Percentiles rank a stretch among this genome's conserved stretches.
Conservation (phyloP, 2,329 filamentous ascomycete species). For the Furcasterigmium furcatum region DNA sequence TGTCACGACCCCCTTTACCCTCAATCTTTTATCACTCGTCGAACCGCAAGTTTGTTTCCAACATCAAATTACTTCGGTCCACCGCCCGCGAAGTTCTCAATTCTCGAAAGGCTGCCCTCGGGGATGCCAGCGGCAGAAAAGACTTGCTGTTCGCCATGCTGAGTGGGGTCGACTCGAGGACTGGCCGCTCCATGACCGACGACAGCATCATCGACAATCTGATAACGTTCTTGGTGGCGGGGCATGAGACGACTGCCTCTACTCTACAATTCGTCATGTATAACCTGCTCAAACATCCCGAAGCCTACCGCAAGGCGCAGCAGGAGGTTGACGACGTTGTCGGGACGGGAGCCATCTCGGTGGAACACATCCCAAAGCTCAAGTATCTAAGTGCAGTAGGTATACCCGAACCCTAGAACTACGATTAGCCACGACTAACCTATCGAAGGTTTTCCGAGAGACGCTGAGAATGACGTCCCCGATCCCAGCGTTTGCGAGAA, state of each 20-base stretch:
- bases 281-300: constrained; percentile 61
- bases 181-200: constrained; percentile 57
- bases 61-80: constrained; percentile 48
- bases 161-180: constrained; percentile 59
- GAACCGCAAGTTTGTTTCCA: constrained; percentile 41
- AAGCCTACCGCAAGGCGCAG: constrained; percentile 57
- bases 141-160: constrained; percentile 69
- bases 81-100: constrained; percentile 58
- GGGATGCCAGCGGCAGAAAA: constrained; percentile 37
- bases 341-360: constrained; percentile 50
- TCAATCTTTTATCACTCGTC: constrained; percentile 39
- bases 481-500: constrained; percentile 19
- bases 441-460: constrained; percentile 61
- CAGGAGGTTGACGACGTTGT: constrained; percentile 66
- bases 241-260: constrained; percentile 69
- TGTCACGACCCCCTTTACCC: constrained; percentile 41
- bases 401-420: too few relatives aligned
- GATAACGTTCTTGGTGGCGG: constrained; percentile 66
- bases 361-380: constrained; percentile 58
- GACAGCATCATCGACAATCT: constrained; percentile 62
- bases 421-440: too few relatives aligned
- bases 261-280: constrained; percentile 64
- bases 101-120: constrained; percentile 49
- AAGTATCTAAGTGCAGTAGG: constrained; percentile 63
- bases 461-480: constrained; percentile 25